phyloP scores from a whole-genome alignment of 352 stramenopile species.

The Paralagenidium karlingii region DNA sequence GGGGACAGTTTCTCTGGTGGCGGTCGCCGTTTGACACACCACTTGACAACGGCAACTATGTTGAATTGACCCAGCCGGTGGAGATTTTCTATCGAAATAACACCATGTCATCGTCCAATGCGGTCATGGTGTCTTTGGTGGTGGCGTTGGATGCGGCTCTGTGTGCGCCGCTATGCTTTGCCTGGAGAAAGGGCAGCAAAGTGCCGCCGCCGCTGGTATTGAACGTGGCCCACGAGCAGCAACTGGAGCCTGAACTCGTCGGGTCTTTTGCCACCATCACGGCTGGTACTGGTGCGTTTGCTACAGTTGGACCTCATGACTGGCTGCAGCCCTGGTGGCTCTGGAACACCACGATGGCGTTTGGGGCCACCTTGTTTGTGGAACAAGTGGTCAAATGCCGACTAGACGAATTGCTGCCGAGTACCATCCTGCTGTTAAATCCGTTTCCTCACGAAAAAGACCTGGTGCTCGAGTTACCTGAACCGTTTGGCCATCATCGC shows the following conservation, averaged over 20 bases:
- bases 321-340: too few relatives aligned
- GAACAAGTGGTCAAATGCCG: constrained; percentile 22
- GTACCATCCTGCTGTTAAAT: constrained; percentile 42
- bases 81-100: constrained; percentile 38
- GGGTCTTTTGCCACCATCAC: not conserved
- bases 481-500: constrained; percentile 30
- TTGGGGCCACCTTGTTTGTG: constrained; percentile 12
- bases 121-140: constrained; percentile 44
- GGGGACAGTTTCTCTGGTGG: too few relatives aligned
- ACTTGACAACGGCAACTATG: not conserved
- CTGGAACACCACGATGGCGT: constrained; percentile 3
- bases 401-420: constrained; percentile 30
- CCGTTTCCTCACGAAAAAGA: constrained; percentile 15
- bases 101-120: constrained; percentile 35
- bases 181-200: constrained; percentile 44
- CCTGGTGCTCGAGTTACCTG: constrained; percentile 17
- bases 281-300: not conserved
- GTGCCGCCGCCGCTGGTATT: constrained; percentile 15
- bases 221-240: constrained; percentile 5
- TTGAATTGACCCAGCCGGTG: constrained; percentile 33
- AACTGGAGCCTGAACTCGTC: constrained; percentile 3
- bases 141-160: constrained; percentile 50
- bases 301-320: constrained; percentile 4
- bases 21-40: not conserved
- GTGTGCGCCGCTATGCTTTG: constrained; percentile 41